A percentile compares a stretch with the other conserved stretches of the same genome.
phyloP scores from a whole-genome alignment of 345 rosid genomes.

The Iberis pinnata region DNA sequence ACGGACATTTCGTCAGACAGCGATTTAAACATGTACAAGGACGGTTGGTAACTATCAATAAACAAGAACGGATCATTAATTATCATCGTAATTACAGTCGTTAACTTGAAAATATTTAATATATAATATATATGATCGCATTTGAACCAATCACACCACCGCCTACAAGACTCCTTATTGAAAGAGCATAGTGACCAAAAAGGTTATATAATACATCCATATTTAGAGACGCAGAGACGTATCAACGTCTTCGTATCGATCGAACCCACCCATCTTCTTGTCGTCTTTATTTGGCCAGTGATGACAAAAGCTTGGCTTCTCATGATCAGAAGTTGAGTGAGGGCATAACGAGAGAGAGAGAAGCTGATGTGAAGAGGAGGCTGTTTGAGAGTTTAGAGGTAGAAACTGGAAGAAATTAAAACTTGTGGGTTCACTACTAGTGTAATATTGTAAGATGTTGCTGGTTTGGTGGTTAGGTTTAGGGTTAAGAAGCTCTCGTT shows the following conservation, averaged over 20 bases:
- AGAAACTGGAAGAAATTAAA: conserved; percentile 43
- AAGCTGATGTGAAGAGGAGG: conserved; percentile 29
- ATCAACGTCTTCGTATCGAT: conserved; percentile 43
- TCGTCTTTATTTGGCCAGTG: conserved; percentile 28
- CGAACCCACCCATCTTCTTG: conserved; percentile 26
- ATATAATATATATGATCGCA: conserved; percentile 21
- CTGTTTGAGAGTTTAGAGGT: conserved; percentile 27
- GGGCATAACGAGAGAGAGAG: conserved; percentile 27
- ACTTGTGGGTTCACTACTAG: conserved; percentile 37
- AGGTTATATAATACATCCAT: conserved; percentile 25
- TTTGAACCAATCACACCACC: conserved; percentile 23
- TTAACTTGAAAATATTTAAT: conserved; percentile 10
- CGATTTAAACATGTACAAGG: too few species aligned
- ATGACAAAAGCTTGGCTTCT: conserved; percentile 30
- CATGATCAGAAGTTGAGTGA: conserved; percentile 9
- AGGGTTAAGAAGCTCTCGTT: conserved; percentile 37
- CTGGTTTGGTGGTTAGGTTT: conserved; percentile 31
- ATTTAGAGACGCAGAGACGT: conserved; percentile 69
- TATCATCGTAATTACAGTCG: background rate
- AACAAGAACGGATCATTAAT: too few species aligned
- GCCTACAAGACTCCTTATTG: conserved; percentile 18
- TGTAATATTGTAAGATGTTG: conserved; percentile 20
- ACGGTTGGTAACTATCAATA: too few species aligned
- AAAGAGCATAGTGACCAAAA: conserved; percentile 23
- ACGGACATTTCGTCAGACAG: too few species aligned